Conservation (phyloP, 257 asterid genomes). For the Capsicum pubescens region DNA sequence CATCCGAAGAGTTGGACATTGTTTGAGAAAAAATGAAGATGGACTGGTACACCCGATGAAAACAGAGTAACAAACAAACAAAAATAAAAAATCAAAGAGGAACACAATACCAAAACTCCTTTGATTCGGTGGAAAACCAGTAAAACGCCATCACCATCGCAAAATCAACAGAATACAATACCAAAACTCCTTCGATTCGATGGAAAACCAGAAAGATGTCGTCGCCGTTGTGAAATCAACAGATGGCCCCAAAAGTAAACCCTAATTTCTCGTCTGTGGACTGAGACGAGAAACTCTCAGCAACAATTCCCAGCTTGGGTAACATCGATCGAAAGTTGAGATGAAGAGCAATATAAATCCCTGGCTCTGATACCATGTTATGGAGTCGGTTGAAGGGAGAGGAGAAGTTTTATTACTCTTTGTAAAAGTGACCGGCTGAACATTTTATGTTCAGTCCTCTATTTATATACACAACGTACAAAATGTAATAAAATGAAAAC, state of each 20-base stretch:
- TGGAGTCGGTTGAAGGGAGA: no score
- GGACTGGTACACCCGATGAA: no score
- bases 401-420: no score
- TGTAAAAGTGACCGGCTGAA: no score
- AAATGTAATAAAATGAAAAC: no score
- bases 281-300: not conserved
- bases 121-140: not conserved
- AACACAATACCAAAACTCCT: not conserved
- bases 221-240: no score
- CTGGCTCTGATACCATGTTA: not conserved
- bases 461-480: no score
- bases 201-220: no score
- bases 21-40: not conserved
- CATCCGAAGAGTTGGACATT: not conserved
- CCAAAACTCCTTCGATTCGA: no score
- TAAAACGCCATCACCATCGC: not conserved
- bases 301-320: not conserved
- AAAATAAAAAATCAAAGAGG: not conserved
- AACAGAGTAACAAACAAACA: not conserved
- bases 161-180: not conserved
- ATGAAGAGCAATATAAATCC: not conserved
- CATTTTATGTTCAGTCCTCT: no score
- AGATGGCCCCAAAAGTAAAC: not conserved
- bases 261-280: not conserved
- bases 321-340: not conserved